Conservation (phyloP, 75 land plant genomes). For the Adiantum capillusveneris region DNA sequence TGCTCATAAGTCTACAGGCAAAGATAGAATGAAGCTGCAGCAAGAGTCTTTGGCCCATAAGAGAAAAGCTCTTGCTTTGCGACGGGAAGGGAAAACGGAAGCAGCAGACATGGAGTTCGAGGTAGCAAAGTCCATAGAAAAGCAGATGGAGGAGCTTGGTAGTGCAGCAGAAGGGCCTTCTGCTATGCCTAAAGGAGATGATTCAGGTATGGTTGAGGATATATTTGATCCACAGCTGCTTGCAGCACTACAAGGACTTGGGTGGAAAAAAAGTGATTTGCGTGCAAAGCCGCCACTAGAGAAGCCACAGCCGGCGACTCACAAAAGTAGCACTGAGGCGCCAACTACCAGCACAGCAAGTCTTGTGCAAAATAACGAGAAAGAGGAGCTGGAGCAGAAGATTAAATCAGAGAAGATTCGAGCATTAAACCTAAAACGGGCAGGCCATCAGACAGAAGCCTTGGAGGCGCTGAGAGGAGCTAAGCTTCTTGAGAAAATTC, state of each 20-base stretch:
- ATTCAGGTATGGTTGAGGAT: conserved; percentile 47
- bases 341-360: not conserved
- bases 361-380: conserved; percentile 12
- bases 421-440: conserved; percentile 73
- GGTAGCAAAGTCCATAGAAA: conserved; percentile 67
- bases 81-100: conserved; percentile 68
- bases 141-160: conserved; percentile 70
- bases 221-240: conserved; percentile 85
- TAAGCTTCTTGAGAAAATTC: conserved; percentile 70
- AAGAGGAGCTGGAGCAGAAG: conserved; percentile 49
- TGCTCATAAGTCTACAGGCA: conserved; percentile 7
- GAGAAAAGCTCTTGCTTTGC: conserved; percentile 67
- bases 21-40: conserved; percentile 79
- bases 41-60: conserved; percentile 88
- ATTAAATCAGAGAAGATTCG: conserved; percentile 67
- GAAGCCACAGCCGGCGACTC: conserved; percentile 11
- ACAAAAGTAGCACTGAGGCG: not conserved
- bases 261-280: conserved; percentile 38
- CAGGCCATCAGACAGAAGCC: conserved; percentile 81
- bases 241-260: conserved; percentile 76
- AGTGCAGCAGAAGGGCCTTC: conserved; percentile 6
- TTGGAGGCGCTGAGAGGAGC: conserved; percentile 76
- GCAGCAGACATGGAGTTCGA: conserved; percentile 84
- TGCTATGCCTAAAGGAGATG: conserved; percentile 12
- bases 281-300: not conserved